Conservation (phyloP, 2,329 filamentous ascomycete species). For the Dactylellina haptotyla region DNA sequence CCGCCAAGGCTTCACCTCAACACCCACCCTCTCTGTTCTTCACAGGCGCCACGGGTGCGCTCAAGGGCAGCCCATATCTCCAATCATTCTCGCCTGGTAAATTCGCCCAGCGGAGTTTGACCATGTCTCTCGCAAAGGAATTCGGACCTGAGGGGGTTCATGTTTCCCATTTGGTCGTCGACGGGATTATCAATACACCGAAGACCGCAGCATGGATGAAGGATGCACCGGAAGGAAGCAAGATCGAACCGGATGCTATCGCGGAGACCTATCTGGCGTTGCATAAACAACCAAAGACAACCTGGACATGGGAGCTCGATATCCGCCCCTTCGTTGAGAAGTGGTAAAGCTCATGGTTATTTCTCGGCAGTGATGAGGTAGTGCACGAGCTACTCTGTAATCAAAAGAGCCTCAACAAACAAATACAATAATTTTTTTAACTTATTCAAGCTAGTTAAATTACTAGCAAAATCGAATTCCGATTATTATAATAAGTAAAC, state of each 20-base stretch:
- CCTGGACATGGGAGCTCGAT: slow-evolving; percentile 85
- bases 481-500: too few species aligned
- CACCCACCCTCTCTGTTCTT: slow-evolving; percentile 83
- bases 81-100: slow-evolving; percentile 80
- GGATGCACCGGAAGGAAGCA: slow-evolving; percentile 69
- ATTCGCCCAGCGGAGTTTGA: slow-evolving; percentile 78
- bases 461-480: too few species aligned
- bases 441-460: too few species aligned
- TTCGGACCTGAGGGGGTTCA: slow-evolving; percentile 87
- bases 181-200: slow-evolving; percentile 85
- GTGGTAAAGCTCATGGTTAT: slow-evolving; percentile 67
- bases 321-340: slow-evolving; percentile 84
- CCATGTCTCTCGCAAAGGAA: slow-evolving; percentile 80
- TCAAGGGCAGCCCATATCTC: slow-evolving; percentile 77
- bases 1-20: slow-evolving; percentile 65
- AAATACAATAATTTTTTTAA: too few species aligned
- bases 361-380: not conserved
- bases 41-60: slow-evolving; percentile 83
- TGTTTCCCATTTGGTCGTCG: slow-evolving; percentile 82
- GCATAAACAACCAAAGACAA: slow-evolving; percentile 80
- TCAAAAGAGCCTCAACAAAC: too few species aligned
- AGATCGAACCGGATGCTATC: slow-evolving; percentile 81
- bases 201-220: slow-evolving; percentile 71
- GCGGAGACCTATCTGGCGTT: slow-evolving; percentile 86
- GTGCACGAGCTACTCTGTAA: too few species aligned